Percentiles rank a stretch among this genome's conserved stretches.
phyloP scores from a whole-genome alignment of 345 rosid genomes.

The Populus deltoides region DNA sequence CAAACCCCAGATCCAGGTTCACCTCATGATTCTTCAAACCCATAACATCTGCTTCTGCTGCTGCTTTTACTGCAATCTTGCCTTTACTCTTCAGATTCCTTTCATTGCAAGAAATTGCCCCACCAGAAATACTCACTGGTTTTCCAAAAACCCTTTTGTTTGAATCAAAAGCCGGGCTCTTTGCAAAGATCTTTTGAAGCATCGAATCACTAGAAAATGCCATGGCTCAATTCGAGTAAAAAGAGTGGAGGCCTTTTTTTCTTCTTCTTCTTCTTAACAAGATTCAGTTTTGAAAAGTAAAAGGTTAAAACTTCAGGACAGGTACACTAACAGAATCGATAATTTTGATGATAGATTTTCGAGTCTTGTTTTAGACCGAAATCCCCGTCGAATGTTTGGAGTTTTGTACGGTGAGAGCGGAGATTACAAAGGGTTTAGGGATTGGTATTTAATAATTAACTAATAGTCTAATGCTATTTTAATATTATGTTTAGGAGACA shows the following conservation, averaged over 20 bases:
- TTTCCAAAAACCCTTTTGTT: slow-evolving; percentile 22
- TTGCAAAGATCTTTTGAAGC: slow-evolving; percentile 11
- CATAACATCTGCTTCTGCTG: slow-evolving; percentile 23
- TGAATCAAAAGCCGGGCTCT: slow-evolving; percentile 16
- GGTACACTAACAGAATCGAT: neutral
- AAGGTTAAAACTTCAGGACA: neutral
- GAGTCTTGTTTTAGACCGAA: slow-evolving; percentile 18
- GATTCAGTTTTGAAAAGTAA: neutral
- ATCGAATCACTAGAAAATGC: slow-evolving; percentile 36
- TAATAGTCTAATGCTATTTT: neutral
- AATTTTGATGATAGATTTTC: neutral
- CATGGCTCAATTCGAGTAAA: slow-evolving; percentile 25
- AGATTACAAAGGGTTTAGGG: slow-evolving; percentile 12
- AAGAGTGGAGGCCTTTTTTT: too few relatives aligned
- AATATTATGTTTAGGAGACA: neutral
- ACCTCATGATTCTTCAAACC: slow-evolving; percentile 18
- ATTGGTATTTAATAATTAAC: too few relatives aligned
- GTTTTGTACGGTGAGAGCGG: slow-evolving; percentile 7
- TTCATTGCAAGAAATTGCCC: slow-evolving; percentile 20
- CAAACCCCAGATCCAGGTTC: slow-evolving; percentile 34
- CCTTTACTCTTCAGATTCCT: slow-evolving; percentile 18
- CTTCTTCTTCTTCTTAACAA: neutral
- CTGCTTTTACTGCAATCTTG: slow-evolving; percentile 30
- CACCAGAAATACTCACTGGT: neutral
- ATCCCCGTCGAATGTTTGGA: slow-evolving; percentile 27